Evolutionary conservation across 257 asterid species (phyloP).

Genomic region (Coffea eugenioides): DNA sequence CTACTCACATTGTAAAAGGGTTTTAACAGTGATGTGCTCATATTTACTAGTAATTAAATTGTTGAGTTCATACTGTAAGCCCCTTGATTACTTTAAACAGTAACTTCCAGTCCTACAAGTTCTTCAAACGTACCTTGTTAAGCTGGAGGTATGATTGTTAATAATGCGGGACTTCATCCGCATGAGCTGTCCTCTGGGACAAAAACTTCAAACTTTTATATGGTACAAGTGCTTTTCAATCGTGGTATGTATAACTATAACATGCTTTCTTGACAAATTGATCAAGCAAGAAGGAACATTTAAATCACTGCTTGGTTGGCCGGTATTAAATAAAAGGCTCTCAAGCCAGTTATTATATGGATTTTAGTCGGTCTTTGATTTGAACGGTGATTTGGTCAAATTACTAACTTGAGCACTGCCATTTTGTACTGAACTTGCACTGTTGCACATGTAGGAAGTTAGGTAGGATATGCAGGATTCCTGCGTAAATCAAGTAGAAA

Average conservation of each 20-base stretch:
- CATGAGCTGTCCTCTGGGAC: not conserved
- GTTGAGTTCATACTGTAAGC: not conserved
- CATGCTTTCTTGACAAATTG: not conserved
- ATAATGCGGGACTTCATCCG: too few relatives aligned
- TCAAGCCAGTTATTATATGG: not conserved
- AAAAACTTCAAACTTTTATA: too few relatives aligned
- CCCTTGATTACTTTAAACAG: not conserved
- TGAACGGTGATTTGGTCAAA: not conserved
- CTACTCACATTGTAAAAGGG: not conserved
- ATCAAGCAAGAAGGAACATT: not conserved
- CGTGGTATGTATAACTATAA: too few relatives aligned
- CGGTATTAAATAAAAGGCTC: not conserved
- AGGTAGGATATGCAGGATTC: not conserved
- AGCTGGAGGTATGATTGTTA: not conserved
- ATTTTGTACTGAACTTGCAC: not conserved
- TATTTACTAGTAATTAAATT: not conserved
- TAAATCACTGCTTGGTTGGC: not conserved
- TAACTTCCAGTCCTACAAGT: not conserved
- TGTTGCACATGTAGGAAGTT: conserved; percentile 1
- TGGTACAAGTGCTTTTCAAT: too few relatives aligned
- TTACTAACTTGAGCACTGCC: not conserved
- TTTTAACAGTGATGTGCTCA: not conserved
- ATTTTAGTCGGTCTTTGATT: too few relatives aligned
- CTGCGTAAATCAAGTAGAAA: not conserved
- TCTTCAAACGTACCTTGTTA: not conserved